Base-by-base conservation (phyloP, 352 stramenopile species). In the Phytophthora nicotianae region DNA sequence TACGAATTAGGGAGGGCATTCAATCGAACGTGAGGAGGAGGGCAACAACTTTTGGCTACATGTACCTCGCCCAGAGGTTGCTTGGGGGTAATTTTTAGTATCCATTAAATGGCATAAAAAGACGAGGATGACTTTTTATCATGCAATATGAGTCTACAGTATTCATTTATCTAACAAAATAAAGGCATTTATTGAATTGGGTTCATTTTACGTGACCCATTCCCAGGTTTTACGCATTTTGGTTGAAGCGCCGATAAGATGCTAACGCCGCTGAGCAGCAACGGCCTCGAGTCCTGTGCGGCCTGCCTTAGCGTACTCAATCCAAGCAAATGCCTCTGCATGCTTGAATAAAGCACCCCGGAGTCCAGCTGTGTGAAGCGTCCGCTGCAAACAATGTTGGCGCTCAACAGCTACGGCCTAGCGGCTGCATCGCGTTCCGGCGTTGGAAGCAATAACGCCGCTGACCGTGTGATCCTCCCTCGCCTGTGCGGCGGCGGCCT, bases 331-430 rank as follows among this genome's bases (percentile, higher is more conserved):
- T 8, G 7, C 23, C 46, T 48, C 41, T 4, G 5, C 41, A 26
- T 56, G 50, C 21, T 37, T 21, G 11, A 19, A 7, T 13, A 11
- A n/a, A 54, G 23, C 50, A 49, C 10, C 16, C 32, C 38, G 33
- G 38, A 43, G 26, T 59, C 51, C 38, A 32, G 16, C n/a, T 41
- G 23, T n/a, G 37, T 16, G 37, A 47, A 37, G 38, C 10, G 21
- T 13, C 2, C 10, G 21, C 26, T 45, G 29, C 48, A 48, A 8
- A 20, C 50, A 19, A 79, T 79, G 71, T 56, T 79, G 23, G 66
- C 71, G 51, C 70, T 84, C 61, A 84, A 84, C 52, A 84, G 63
- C 64, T 84, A 84, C 50, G 75, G 75, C 0, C 59, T 84, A 26
- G 50, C 53, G 24, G 27, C 23, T 24, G 48, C 20, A 7, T 47